Percentiles rank a stretch among this genome's conserved stretches.
These are phyloP conservation scores for Cordyceps fumosorosea DNA, from an alignment of 2,329 filamentous ascomycete genomes.

Conservation along the genomic window DNA sequence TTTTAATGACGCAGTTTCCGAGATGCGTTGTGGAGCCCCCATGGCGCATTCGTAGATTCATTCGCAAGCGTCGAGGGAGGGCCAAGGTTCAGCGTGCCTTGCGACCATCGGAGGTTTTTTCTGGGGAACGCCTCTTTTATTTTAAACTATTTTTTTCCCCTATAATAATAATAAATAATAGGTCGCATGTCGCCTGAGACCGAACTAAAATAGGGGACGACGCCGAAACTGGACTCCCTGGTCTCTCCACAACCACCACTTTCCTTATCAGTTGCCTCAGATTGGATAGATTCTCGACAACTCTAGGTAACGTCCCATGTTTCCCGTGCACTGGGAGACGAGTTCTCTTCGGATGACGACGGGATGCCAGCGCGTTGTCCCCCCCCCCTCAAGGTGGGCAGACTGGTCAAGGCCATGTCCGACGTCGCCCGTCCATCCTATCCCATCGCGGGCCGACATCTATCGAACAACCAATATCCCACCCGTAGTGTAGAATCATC, in stretches of 20 bases:
- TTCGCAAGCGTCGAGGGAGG: not conserved
- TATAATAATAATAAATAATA: not conserved
- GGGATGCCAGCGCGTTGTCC: not conserved
- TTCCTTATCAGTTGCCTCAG: constrained; percentile 7
- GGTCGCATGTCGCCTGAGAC: constrained; percentile 8
- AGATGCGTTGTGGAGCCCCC: not conserved
- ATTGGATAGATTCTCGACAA: not conserved
- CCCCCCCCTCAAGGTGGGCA: not conserved
- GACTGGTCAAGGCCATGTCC: not conserved
- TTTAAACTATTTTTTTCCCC: not conserved
- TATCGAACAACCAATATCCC: not conserved
- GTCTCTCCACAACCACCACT: constrained; percentile 1
- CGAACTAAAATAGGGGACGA: not conserved
- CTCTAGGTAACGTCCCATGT: constrained; percentile 7
- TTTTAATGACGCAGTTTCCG: constrained; percentile 6
- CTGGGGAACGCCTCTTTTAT: not conserved
- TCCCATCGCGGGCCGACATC: constrained; percentile 8
- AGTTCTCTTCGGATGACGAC: constrained; percentile 7
- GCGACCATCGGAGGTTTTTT: constrained; percentile 10
- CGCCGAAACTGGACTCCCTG: not conserved
- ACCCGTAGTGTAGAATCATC: not conserved
- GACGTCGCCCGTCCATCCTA: constrained; percentile 9
- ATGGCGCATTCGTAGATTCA: not conserved
- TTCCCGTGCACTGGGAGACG: not conserved
- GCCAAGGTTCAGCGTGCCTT: not conserved